Conservation (phyloP, 805 yeast genomes). For the Starmerella asiatica region DNA sequence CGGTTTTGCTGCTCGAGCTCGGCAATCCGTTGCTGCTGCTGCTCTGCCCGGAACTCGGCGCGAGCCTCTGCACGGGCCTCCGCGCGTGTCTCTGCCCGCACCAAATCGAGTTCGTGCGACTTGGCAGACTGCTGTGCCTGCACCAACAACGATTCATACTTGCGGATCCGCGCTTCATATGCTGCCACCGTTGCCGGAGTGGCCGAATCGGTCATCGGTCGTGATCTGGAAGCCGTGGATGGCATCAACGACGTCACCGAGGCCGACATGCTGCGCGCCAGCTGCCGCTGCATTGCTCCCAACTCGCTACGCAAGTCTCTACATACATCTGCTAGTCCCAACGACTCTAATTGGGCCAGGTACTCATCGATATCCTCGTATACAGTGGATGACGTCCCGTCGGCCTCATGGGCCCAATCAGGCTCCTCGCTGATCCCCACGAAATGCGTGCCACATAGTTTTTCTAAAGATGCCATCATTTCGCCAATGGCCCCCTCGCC, state of each 20-base stretch:
- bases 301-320: slow-evolving; percentile 23
- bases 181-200: slow-evolving; percentile 21
- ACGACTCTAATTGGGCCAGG: slow-evolving; percentile 16
- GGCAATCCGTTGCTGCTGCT: slow-evolving; percentile 7
- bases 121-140: slow-evolving; percentile 13
- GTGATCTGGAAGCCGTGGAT: background rate
- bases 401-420: background rate
- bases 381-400: background rate
- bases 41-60: slow-evolving; percentile 10
- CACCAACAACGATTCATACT: slow-evolving; percentile 30
- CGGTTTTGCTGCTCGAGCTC: slow-evolving; percentile 10
- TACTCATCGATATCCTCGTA: slow-evolving; percentile 18
- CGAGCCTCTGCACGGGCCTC: slow-evolving; percentile 16
- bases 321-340: slow-evolving; percentile 20
- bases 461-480: slow-evolving; percentile 2
- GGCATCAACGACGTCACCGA: slow-evolving; percentile 9
- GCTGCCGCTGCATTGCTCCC: slow-evolving; percentile 23
- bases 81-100: slow-evolving; percentile 16
- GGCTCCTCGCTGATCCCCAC: background rate
- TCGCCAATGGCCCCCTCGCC: slow-evolving; percentile 16
- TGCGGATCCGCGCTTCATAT: slow-evolving; percentile 57
- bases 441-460: background rate
- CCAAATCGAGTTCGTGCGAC: slow-evolving; percentile 13
- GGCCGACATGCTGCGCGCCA: slow-evolving; percentile 12
- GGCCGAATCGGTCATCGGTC: background rate